Conservation (phyloP, 148 eudicot species). For the Chenopodium quinoa region DNA sequence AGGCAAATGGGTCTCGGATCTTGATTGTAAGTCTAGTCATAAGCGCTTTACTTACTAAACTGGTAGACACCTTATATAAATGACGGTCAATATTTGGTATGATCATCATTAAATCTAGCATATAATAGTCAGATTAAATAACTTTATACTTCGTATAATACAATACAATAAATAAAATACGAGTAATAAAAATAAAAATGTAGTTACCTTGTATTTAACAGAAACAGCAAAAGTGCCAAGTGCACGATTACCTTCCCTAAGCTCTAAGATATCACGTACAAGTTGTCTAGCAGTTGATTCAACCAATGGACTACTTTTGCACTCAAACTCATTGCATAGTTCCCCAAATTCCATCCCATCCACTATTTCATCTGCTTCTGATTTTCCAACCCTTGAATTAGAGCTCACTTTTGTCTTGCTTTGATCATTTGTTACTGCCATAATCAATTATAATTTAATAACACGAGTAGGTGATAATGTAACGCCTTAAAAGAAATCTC, state of each 20-base stretch:
- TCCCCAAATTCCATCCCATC: conserved; percentile 86
- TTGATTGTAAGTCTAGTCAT: no score
- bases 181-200: neutral
- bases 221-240: conserved; percentile 75
- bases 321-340: conserved; percentile 91
- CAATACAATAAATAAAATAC: no score
- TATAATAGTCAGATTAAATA: no score
- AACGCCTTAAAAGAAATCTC: neutral
- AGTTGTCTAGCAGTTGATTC: conserved; percentile 97
- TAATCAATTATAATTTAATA: neutral
- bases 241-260: conserved; percentile 87
- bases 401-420: conserved; percentile 39
- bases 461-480: neutral
- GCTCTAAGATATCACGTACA: conserved; percentile 88
- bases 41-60: neutral
- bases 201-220: conserved; percentile 75
- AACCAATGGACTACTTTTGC: conserved; percentile 85
- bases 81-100: no score
- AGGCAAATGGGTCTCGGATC: neutral
- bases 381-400: conserved; percentile 28
- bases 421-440: conserved; percentile 63
- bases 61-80: neutral
- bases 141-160: no score
- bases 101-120: no score
- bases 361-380: conserved; percentile 72